phyloP scores from a whole-genome alignment of 148 eudicot genomes.

The Polygonum maritimum region DNA sequence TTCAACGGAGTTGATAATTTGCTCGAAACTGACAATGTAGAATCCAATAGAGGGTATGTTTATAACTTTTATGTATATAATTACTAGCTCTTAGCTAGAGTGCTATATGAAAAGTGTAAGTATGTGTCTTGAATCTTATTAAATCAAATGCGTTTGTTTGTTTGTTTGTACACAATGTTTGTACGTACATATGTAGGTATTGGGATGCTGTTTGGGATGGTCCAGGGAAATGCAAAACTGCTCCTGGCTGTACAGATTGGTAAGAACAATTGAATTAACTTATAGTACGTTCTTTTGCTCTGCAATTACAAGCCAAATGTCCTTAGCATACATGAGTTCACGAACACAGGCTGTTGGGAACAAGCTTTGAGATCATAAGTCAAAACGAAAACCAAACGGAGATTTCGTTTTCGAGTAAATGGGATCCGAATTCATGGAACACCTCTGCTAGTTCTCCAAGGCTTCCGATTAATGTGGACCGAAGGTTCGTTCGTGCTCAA shows the following conservation, averaged over 20 bases:
- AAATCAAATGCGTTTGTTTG: background rate
- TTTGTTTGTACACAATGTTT: background rate
- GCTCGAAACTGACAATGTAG: slow-evolving; percentile 21
- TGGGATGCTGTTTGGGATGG: slow-evolving; percentile 39
- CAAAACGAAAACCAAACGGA: slow-evolving; percentile 8
- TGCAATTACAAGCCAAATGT: background rate
- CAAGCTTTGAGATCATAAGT: background rate
- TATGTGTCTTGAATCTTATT: background rate
- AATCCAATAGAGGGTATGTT: slow-evolving; percentile 40
- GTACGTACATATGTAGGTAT: slow-evolving; percentile 20
- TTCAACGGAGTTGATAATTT: slow-evolving; percentile 36
- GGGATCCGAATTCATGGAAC: background rate
- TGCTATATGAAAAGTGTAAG: background rate
- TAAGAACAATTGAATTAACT: background rate
- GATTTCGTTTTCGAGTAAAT: slow-evolving; percentile 6
- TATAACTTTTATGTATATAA: too few species aligned
- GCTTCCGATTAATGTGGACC: slow-evolving; percentile 7
- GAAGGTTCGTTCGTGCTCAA: background rate
- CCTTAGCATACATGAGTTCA: background rate
- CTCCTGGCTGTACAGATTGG: slow-evolving; percentile 3
- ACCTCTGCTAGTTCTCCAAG: background rate
- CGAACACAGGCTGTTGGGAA: slow-evolving; percentile 8
- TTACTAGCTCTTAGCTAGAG: background rate
- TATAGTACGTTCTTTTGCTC: background rate
- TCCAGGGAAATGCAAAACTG: background rate